Percentiles rank a stretch among this genome's conserved stretches.
phyloP scores from a whole-genome alignment of 2,329 filamentous ascomycete species.

The Zelopaecilomyces penicillatus region DNA sequence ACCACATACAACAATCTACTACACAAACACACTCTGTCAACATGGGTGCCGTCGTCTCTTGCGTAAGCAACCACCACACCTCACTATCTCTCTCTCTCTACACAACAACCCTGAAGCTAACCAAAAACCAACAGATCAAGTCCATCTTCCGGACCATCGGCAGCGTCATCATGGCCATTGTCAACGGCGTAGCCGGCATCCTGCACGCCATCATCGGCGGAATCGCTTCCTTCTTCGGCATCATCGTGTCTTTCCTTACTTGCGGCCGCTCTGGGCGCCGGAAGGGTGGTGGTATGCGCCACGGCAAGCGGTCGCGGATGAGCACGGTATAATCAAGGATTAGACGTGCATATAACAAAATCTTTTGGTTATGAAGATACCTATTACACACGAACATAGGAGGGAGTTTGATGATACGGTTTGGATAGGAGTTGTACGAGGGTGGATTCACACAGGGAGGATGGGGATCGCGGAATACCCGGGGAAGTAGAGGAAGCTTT shows the following conservation, averaged over 20 bases:
- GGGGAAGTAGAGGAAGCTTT: too few relatives aligned
- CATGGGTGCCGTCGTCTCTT: slow-evolving; percentile 80
- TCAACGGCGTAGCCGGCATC: slow-evolving; percentile 57
- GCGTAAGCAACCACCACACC: slow-evolving; percentile 48
- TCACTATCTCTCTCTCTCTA: not conserved
- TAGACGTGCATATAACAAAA: not conserved
- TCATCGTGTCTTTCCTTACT: slow-evolving; percentile 58
- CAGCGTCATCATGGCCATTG: slow-evolving; percentile 56
- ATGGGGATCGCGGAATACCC: too few relatives aligned
- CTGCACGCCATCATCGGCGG: slow-evolving; percentile 59
- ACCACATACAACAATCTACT: slow-evolving; percentile 3
- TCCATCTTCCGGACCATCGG: slow-evolving; percentile 57
- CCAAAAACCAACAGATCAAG: slow-evolving; percentile 38
- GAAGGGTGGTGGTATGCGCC: slow-evolving; percentile 7
- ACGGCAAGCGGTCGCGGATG: slow-evolving; percentile 11
- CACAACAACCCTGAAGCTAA: slow-evolving; percentile 9
- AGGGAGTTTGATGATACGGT: too few relatives aligned
- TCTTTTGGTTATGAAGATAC: too few relatives aligned
- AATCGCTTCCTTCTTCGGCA: slow-evolving; percentile 55
- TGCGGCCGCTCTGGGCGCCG: slow-evolving; percentile 35
- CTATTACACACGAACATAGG: too few relatives aligned
- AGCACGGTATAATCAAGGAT: slow-evolving; percentile 14
- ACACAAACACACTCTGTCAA: slow-evolving; percentile 15
- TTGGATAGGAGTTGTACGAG: too few relatives aligned
- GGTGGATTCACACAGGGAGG: too few relatives aligned